Evolutionary conservation across 176 grass and related monocot species (phyloP), one percentile per base, ranked within the genome.

Genomic region (Carex cristatella): DNA sequence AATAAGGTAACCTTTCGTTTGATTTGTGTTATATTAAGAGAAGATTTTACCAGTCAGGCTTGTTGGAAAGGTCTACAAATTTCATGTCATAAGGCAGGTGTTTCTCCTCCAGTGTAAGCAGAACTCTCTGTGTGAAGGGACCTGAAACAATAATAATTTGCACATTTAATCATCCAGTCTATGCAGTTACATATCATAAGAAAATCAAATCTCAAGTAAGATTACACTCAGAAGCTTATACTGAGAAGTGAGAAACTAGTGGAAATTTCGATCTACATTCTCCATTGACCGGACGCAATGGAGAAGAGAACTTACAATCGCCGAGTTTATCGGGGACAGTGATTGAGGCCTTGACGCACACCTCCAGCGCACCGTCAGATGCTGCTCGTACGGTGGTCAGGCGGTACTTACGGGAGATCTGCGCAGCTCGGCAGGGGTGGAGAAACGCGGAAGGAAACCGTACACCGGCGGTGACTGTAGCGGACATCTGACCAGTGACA

Each of bases 91-190:
- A 98, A 2, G 89, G 86, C 27, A 95, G 85, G 65, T 90, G 86
- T 57, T 95, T 98, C 86, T 95, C 93, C 82, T 98, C 93, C 53
- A 98, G 90, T 35, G 95, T 95, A 80, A 95, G 80, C 19, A 98
- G 86, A 83, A 95, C 93, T 79, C 93, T 92, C 23, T 95, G 89
- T 19, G 93, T 89, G 87, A 98, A 98, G 19, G 91, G 89, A 87
- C 95, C 95, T 98, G 87, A 65, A 49, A 80, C 5, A 19, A 23
- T 11, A 70, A 72, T 18, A 51, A 38, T 23, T 8, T 44, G 75
- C 1, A 57, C 27, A 32, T 19, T 61, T 16, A 5, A 58, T 42
- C 64, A 35, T 9, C 14, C 2, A 54, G 0, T 11, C 14, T 28
- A 40, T 2, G 0, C 69, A 56, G 2, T 27, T 37, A 19, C 44